phyloP scores from a whole-genome alignment of 768 basidiomycete species.

The Tylopilus intermedius region DNA sequence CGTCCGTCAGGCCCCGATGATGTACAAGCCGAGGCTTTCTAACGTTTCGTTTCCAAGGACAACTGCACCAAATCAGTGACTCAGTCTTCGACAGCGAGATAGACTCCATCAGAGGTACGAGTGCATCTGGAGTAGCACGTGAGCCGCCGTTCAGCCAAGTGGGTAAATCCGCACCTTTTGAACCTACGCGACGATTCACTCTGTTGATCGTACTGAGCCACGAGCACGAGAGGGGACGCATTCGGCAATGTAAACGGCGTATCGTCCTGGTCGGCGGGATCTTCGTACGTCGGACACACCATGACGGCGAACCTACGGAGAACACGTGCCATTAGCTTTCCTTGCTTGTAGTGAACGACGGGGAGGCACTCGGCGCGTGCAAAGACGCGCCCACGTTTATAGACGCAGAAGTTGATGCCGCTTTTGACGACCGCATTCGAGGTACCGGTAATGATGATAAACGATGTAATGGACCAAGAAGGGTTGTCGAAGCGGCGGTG shows the following conservation, averaged over 20 bases:
- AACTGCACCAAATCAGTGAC: slow-evolving; percentile 20
- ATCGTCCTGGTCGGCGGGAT: slow-evolving; percentile 59
- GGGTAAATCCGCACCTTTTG: slow-evolving; percentile 73
- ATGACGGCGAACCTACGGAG: slow-evolving; percentile 75
- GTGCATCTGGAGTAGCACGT: neutral
- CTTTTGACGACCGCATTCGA: slow-evolving; percentile 95
- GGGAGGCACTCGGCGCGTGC: slow-evolving; percentile 84
- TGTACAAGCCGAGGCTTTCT: slow-evolving; percentile 54
- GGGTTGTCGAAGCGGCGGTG: slow-evolving; percentile 71
- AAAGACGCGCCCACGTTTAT: slow-evolving; percentile 93
- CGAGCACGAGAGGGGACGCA: slow-evolving; percentile 71
- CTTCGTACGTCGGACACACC: slow-evolving; percentile 88
- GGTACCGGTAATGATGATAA: slow-evolving; percentile 92
- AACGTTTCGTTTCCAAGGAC: slow-evolving; percentile 61
- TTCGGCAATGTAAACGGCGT: slow-evolving; percentile 67
- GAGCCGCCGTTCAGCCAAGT: neutral
- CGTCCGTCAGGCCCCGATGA: slow-evolving; percentile 69
- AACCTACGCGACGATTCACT: slow-evolving; percentile 81
- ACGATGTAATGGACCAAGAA: slow-evolving; percentile 86
- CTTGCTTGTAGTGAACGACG: neutral
- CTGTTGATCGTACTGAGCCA: slow-evolving; percentile 97
- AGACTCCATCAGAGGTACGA: too few species aligned
- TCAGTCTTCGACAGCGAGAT: too few species aligned
- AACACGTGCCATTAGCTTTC: neutral
- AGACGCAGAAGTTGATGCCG: slow-evolving; percentile 96